Conservation (phyloP, 768 basidiomycete species). For the Boletus tomentosulus region DNA sequence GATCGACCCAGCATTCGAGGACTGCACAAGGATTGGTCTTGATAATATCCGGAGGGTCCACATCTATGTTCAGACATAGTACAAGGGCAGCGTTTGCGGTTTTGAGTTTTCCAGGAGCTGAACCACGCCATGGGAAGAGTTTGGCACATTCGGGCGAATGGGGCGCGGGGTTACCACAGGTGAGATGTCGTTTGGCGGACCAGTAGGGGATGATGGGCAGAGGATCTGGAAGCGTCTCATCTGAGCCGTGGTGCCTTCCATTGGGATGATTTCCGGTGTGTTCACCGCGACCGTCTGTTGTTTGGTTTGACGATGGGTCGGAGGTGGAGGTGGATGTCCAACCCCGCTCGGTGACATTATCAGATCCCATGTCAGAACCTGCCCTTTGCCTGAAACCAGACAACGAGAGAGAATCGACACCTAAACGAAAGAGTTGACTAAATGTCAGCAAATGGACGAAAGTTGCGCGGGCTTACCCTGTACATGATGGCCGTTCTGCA, state of each 20-base stretch:
- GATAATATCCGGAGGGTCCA: conserved; percentile 95
- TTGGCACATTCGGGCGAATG: conserved; percentile 62
- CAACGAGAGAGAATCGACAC: conserved; percentile 12
- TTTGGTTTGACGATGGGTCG: conserved; percentile 42
- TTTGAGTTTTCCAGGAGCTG: conserved; percentile 81
- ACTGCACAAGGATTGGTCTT: conserved; percentile 96
- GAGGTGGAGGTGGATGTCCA: conserved; percentile 47
- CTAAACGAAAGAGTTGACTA: conserved; percentile 13
- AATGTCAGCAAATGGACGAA: background rate
- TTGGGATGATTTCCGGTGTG: conserved; percentile 31
- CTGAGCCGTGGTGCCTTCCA: conserved; percentile 39
- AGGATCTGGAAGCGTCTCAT: conserved; percentile 43
- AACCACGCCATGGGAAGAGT: conserved; percentile 74
- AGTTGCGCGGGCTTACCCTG: conserved; percentile 18
- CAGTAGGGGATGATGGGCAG: conserved; percentile 74
- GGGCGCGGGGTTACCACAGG: conserved; percentile 81
- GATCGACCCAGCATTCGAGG: conserved; percentile 97
- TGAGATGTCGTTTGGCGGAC: conserved; percentile 87
- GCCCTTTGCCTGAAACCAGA: conserved; percentile 15
- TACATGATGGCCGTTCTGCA: conserved; percentile 29
- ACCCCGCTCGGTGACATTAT: conserved; percentile 53
- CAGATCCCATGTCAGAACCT: conserved; percentile 39
- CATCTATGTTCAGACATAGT: conserved; percentile 93
- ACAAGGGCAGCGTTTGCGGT: conserved; percentile 87
- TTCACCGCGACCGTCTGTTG: conserved; percentile 26